phyloP scores from a whole-genome alignment of 495 filamentous ascomycete genomes.

The Daldinia bambusicola region DNA sequence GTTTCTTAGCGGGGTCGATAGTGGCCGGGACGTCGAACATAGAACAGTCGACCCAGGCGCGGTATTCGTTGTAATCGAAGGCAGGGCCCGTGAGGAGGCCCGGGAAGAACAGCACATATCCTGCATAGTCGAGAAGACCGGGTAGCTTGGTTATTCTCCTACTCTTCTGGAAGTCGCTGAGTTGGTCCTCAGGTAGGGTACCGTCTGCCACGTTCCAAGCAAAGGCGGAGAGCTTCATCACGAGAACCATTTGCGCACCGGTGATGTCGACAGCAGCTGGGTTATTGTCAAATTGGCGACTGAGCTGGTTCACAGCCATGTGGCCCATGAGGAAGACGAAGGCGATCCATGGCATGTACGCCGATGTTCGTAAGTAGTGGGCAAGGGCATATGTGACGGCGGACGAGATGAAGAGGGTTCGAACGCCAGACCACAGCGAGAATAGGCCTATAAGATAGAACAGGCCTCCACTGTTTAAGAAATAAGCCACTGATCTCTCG shows the following conservation, averaged over 20 bases:
- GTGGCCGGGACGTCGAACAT: slow-evolving; percentile 90
- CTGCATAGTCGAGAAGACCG: slow-evolving; percentile 78
- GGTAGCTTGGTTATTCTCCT: slow-evolving; percentile 80
- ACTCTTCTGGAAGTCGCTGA: slow-evolving; percentile 88
- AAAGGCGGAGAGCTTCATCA: slow-evolving; percentile 98
- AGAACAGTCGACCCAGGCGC: slow-evolving; percentile 88
- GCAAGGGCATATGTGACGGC: slow-evolving; percentile 85
- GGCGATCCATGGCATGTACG: slow-evolving; percentile 97
- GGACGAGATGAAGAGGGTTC: slow-evolving; percentile 81
- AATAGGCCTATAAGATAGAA: slow-evolving; percentile 97
- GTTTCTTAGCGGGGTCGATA: slow-evolving; percentile 80
- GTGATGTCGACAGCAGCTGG: slow-evolving; percentile 83
- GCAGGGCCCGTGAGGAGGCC: slow-evolving; percentile 86
- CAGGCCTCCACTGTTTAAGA: slow-evolving; percentile 52
- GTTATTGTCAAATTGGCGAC: slow-evolving; percentile 75
- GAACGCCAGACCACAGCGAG: slow-evolving; percentile 87
- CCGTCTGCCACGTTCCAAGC: slow-evolving; percentile 98
- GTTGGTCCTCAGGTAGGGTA: slow-evolving; percentile 75
- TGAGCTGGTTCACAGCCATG: slow-evolving; percentile 89
- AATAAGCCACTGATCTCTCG: slow-evolving; percentile 21
- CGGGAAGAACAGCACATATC: slow-evolving; percentile 95
- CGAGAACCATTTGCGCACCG: slow-evolving; percentile 95
- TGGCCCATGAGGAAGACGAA: slow-evolving; percentile 96
- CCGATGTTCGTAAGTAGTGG: slow-evolving; percentile 79
- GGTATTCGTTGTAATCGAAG: slow-evolving; percentile 94